A percentile compares a stretch with the other conserved stretches of the same genome.
Conservation (phyloP, 495 filamentous ascomycete species). For the Jackrogersella minutella region DNA sequence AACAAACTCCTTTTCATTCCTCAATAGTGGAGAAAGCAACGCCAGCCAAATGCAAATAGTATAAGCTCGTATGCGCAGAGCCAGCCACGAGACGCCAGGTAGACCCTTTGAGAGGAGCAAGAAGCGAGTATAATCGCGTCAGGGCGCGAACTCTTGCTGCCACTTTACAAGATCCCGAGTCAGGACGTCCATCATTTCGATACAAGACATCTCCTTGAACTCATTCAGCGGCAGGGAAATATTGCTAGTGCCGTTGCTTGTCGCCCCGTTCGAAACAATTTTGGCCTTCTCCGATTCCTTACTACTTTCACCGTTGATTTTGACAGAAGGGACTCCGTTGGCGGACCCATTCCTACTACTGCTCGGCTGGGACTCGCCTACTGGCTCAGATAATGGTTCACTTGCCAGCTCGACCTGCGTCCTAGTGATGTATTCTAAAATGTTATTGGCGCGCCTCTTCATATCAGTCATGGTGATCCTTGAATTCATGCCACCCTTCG, state of each 20-base stretch:
- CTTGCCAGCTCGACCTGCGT: slow-evolving; percentile 90
- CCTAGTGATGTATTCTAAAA: slow-evolving; percentile 88
- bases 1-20: neutral
- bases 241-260: slow-evolving; percentile 39
- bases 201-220: slow-evolving; percentile 72
- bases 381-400: slow-evolving; percentile 38
- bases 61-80: slow-evolving; percentile 7
- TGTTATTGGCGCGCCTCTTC: slow-evolving; percentile 81
- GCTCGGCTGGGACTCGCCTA: slow-evolving; percentile 20
- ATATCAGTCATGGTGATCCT: slow-evolving; percentile 91
- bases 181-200: slow-evolving; percentile 85
- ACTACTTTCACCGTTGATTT: slow-evolving; percentile 45
- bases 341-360: slow-evolving; percentile 14
- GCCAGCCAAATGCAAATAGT: slow-evolving; percentile 22
- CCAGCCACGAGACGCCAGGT: slow-evolving; percentile 23
- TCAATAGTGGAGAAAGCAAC: slow-evolving; percentile 10
- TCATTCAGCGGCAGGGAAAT: slow-evolving; percentile 41
- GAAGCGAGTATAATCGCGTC: slow-evolving; percentile 11
- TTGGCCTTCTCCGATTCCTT: slow-evolving; percentile 31
- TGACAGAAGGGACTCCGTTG: slow-evolving; percentile 39
- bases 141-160: slow-evolving; percentile 67
- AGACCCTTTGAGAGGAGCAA: neutral
- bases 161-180: slow-evolving; percentile 79
- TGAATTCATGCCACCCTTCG: slow-evolving; percentile 57
- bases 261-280: slow-evolving; percentile 8